These are phyloP conservation scores for Conidiobolus incongruus DNA, from an alignment of 371 early-diverging fungal species.

Conservation along the genomic window DNA sequence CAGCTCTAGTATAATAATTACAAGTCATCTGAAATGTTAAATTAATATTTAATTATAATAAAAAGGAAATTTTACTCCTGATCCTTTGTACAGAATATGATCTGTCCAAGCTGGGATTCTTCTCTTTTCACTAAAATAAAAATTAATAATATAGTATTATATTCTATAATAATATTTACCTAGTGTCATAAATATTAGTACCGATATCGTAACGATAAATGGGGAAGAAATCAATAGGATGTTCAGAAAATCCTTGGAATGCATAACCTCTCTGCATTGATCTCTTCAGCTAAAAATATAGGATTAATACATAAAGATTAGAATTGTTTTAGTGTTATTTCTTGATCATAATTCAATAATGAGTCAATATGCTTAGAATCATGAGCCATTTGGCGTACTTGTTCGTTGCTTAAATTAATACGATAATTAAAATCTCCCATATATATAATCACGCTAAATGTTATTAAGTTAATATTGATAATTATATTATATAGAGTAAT, in stretches of 20 bases:
- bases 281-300: constrained; percentile 10
- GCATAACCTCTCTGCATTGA: constrained; percentile 33
- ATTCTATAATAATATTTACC: constrained; percentile 11
- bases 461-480: background rate
- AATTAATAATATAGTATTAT: background rate
- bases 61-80: background rate
- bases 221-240: constrained; percentile 51
- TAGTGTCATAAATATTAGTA: constrained; percentile 58
- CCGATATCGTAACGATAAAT: constrained; percentile 88
- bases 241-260: constrained; percentile 70
- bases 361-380: constrained; percentile 15
- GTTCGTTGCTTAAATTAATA: constrained; percentile 10
- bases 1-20: background rate
- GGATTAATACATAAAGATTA: no score
- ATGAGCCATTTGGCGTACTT: constrained; percentile 11
- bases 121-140: constrained; percentile 40
- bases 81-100: background rate
- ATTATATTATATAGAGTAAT: no score
- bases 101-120: constrained; percentile 40
- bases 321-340: no score
- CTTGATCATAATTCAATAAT: constrained; percentile 7
- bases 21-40: background rate
- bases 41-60: no score
- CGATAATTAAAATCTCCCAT: constrained; percentile 83
- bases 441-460: constrained; percentile 51